Evolutionary conservation across 2,329 filamentous ascomycete species (phyloP).

Genomic region (Dactylellina sp.): DNA sequence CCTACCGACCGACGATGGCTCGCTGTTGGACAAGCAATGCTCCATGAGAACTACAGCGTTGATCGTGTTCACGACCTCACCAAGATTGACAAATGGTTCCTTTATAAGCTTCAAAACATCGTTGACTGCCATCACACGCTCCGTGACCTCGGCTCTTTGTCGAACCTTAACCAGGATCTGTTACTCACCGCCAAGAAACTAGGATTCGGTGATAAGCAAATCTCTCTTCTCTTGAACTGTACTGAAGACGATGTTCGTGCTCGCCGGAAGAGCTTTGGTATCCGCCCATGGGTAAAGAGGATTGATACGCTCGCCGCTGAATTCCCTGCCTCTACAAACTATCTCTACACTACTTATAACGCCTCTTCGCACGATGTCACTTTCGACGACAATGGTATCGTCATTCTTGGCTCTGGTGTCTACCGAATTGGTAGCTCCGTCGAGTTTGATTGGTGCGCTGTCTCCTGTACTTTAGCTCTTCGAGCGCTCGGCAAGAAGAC

Average conservation of each 20-base stretch:
- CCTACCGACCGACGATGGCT: conserved; percentile 97
- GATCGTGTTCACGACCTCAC: conserved; percentile 91
- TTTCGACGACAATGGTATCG: conserved; percentile 89
- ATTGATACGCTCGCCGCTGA: conserved; percentile 98
- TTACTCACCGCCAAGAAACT: conserved; percentile 94
- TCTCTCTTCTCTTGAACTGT: conserved; percentile 83
- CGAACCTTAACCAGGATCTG: conserved; percentile 87
- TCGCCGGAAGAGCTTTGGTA: conserved; percentile 83
- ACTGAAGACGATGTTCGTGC: conserved; percentile 91
- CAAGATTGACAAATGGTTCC: conserved; percentile 99
- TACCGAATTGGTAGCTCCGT: conserved; percentile 98
- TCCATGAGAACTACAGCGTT: conserved; percentile 94
- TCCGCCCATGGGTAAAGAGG: conserved; percentile 96
- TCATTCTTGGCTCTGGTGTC: conserved; percentile 92
- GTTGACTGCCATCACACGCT: conserved; percentile 90
- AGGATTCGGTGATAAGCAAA: conserved; percentile 97
- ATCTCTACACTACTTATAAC: conserved; percentile 98
- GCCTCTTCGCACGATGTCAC: conserved; percentile 91
- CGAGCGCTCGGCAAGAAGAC: conserved; percentile 93
- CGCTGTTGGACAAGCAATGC: conserved; percentile 96
- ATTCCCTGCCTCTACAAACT: conserved; percentile 94
- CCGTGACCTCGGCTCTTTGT: conserved; percentile 82
- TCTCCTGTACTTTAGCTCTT: conserved; percentile 86
- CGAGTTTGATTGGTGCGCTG: conserved; percentile 98
- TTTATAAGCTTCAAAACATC: conserved; percentile 98